Evolutionary conservation across 2,329 filamentous ascomycete genomes (phyloP).

Genomic region (Fusarium burgessii): DNA sequence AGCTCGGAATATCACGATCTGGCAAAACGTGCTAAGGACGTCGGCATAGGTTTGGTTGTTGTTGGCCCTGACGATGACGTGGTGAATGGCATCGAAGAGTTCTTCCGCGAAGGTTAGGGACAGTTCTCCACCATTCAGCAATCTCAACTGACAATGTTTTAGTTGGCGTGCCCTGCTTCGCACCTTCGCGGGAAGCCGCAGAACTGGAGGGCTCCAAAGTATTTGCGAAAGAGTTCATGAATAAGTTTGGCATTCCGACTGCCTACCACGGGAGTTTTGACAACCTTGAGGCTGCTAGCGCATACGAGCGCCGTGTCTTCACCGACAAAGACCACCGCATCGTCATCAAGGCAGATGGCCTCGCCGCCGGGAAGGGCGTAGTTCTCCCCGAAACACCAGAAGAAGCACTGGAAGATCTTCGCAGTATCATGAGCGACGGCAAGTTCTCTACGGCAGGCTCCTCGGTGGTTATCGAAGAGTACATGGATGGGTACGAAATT

Average conservation of each 20-base stretch:
- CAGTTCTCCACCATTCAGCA: neutral
- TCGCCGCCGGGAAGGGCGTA: slow-evolving; percentile 80
- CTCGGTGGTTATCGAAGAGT: slow-evolving; percentile 80
- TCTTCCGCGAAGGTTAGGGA: slow-evolving; percentile 59
- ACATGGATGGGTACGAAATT: slow-evolving; percentile 76
- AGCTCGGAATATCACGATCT: slow-evolving; percentile 72
- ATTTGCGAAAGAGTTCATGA: slow-evolving; percentile 85
- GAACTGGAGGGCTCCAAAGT: slow-evolving; percentile 83
- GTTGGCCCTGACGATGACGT: slow-evolving; percentile 80
- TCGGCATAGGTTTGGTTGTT: slow-evolving; percentile 75
- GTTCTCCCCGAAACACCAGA: slow-evolving; percentile 56
- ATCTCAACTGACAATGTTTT: slow-evolving; percentile 39
- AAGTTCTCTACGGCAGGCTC: slow-evolving; percentile 75
- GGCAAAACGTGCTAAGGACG: slow-evolving; percentile 69
- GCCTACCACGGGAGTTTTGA: slow-evolving; percentile 78
- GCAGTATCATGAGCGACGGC: slow-evolving; percentile 74
- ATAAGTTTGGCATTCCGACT: slow-evolving; percentile 77
- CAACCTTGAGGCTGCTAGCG: slow-evolving; percentile 67
- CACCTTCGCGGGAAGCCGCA: slow-evolving; percentile 75
- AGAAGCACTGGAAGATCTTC: slow-evolving; percentile 72
- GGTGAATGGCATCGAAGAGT: slow-evolving; percentile 78
- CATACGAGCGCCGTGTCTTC: slow-evolving; percentile 69
- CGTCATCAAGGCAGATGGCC: slow-evolving; percentile 80
- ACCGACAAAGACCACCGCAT: slow-evolving; percentile 60
- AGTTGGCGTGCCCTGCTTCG: slow-evolving; percentile 73